These are phyloP conservation scores for Backusella psychrophila DNA, from an alignment of 192 early-diverging fungal species.

Conservation along the genomic window DNA sequence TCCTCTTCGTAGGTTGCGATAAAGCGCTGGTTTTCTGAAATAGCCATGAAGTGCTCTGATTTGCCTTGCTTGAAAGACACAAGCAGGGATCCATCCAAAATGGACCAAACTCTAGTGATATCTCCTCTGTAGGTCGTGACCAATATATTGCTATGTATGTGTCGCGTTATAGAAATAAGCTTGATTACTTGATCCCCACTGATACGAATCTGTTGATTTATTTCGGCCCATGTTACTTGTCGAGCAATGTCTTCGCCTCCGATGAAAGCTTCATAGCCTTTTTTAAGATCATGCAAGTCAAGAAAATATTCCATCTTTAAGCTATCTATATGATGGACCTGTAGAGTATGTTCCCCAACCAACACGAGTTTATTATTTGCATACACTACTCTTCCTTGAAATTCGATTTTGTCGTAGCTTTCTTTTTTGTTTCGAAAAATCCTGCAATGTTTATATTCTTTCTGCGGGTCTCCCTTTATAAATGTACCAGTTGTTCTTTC, in stretches of 20 bases:
- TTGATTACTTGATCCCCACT: background rate
- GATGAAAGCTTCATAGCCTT: background rate
- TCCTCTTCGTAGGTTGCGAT: background rate
- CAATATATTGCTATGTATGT: background rate
- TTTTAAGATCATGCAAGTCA: background rate
- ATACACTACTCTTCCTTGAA: background rate
- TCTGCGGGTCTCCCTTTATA: background rate
- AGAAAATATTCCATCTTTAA: background rate
- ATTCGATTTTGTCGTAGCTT: background rate
- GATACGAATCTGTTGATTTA: accelerated
- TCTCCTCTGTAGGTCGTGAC: background rate
- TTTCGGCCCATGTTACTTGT: background rate
- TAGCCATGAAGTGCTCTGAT: background rate
- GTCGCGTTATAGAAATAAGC: background rate
- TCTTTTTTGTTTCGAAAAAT: background rate
- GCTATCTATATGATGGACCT: background rate
- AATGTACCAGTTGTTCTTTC: background rate
- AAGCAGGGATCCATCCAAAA: background rate
- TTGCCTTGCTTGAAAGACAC: background rate
- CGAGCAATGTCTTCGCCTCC: background rate
- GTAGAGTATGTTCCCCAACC: background rate
- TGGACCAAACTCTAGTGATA: background rate
- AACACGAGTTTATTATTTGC: background rate
- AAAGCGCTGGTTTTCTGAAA: background rate
- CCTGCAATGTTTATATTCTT: background rate